phyloP scores from a whole-genome alignment of 169 alveolate genomes.

The Cyclospora cayetanensis region DNA sequence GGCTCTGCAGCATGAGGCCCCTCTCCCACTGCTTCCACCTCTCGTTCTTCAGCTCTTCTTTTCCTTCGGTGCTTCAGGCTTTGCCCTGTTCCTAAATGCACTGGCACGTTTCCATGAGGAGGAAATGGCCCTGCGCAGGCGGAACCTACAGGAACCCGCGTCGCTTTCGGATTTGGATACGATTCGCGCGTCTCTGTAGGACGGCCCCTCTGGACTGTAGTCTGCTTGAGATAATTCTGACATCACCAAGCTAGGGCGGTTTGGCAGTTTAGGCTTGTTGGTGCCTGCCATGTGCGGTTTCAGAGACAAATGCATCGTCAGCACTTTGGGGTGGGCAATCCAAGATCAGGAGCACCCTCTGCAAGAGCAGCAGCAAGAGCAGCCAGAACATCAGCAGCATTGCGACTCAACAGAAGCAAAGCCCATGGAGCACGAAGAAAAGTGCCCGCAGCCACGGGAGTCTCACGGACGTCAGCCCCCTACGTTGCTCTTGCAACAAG shows the following conservation, averaged over 20 bases:
- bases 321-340: background rate
- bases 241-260: too few species aligned
- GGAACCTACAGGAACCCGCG: background rate
- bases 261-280: too few species aligned
- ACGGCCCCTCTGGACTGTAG: too few species aligned
- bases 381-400: background rate
- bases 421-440: too few species aligned
- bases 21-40: background rate
- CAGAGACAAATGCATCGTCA: background rate
- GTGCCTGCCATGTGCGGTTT: too few species aligned
- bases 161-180: too few species aligned
- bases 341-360: background rate
- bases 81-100: background rate
- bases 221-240: too few species aligned
- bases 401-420: background rate
- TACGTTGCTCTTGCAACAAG: background rate
- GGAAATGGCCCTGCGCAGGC: background rate
- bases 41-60: background rate
- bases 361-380: background rate
- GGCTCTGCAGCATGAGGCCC: background rate
- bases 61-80: background rate
- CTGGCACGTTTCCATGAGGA: background rate
- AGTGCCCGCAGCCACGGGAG: too few species aligned
- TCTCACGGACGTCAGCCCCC: too few species aligned
- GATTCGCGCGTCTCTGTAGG: too few species aligned